Evolutionary conservation across 169 alveolate genomes (phyloP), one percentile per base, ranked within the genome.

Genomic region (Theileria equi): DNA sequence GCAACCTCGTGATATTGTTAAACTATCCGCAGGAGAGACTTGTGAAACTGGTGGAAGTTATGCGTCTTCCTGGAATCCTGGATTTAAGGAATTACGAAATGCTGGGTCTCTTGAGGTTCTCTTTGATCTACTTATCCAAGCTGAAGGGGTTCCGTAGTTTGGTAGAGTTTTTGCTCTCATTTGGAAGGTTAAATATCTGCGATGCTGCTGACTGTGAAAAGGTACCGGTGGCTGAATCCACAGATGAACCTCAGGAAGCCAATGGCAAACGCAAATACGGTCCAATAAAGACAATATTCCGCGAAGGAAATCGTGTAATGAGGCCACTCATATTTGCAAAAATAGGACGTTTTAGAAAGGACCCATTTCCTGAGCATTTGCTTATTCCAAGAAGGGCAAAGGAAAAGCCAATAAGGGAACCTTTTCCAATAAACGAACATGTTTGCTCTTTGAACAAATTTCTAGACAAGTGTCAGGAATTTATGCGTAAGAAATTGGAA

Each of bases 111-210:
- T 43, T 76, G 43, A 50, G 70, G 3, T 47, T 35, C 58, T 66
- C 85, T 40, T 49, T 65, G 85, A 10, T 47, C 21, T 76, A 45
- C 66, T 35, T 76, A 61, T 17, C 80, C 28, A 55, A 53, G 67
- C 79, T 80, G 26, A 76, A 76, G 60, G 57, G 35, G n/a, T 76
- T 76, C 85, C 62, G 41, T 61, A 76, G 72, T 35, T 59, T 66
- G 10, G 67, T 76, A 13, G 73, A 76, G 57, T 76, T 76, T 35
- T 23, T 76, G 23, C 26, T 76, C 53, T 38, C 80, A 17, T 53
- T 76, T 11, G 66, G 73, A 6, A 48, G 80, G 26, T 45, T 65
- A 28, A 58, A 76, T 49, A 13, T 45, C 11, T 32, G 11, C 16
- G 21, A 55, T 19, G 41, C 6, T 11, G 72, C 61, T 19, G 63